Evolutionary conservation across 139 green algal genomes (phyloP), one percentile per base, ranked within the genome.

Genomic region (Chlorella sp.): DNA sequence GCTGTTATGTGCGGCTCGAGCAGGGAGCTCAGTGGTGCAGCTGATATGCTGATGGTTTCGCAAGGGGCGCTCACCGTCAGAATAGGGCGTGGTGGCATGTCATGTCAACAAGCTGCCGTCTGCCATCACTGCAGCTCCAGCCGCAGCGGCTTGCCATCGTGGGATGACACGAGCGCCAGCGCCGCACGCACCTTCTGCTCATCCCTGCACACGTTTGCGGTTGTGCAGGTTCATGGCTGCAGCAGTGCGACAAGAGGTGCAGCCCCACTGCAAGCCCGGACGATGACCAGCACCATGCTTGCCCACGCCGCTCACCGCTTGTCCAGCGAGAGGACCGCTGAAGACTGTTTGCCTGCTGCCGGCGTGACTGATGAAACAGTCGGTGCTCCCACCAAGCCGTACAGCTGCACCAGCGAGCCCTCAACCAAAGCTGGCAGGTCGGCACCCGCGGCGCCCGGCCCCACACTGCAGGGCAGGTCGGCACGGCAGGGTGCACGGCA

Each of bases 61-160:
- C 20, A 32, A 11, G 6, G 6, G 32, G 3, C 34, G 16, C 20
- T 26, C 57, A 3, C 57, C 5, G 57, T 64, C 20, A 15, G 18
- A 15, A 15, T 64, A 4, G 68, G 7, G 44, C 7, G 7, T 7
- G 44, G 44, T 17, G 7, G 44, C 44, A 7, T 55, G 7, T 55
- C 7, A 55, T 55, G 44, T 17, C 44, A 11, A 11, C 7, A 7
- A 55, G 7, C 32, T n/a, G 15, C 72, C 17, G 20, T 13, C 26
- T 44, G 36, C 34, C 16, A n/a, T 79, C 44, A 79, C 74, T 68
- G 36, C 28, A 75, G 36, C 7, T 81, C 55, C 51, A 81, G 23
- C 56, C 74, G 74, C 56, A 81, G 74, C n/a, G 74, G 74, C 74
- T 70, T 81, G 74, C 74, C 23, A 34, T 81, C 23, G 25, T 81